Conservation (phyloP, 1,139 yeast species). For the Nematodospora anomalae region DNA sequence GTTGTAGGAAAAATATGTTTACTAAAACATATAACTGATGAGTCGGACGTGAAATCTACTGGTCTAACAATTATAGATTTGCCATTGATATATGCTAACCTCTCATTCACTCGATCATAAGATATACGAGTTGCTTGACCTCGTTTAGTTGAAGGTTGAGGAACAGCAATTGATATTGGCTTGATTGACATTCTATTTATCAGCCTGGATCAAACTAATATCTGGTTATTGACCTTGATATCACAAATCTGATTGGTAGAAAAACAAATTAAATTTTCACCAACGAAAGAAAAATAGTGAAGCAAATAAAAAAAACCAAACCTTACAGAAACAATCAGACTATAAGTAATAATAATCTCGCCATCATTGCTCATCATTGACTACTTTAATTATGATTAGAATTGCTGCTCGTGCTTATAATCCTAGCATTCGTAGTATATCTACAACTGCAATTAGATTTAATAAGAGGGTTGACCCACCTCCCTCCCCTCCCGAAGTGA, state of each 20-base stretch:
- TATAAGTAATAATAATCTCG: too few relatives aligned
- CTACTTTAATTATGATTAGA: slow-evolving; percentile 11
- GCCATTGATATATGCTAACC: slow-evolving; percentile 81
- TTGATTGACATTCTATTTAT: slow-evolving; percentile 24
- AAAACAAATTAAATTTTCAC: not conserved
- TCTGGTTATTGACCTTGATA: not conserved
- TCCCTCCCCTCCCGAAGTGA: slow-evolving; percentile 11
- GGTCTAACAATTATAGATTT: slow-evolving; percentile 76
- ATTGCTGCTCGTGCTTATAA: slow-evolving; percentile 9
- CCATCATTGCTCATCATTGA: not conserved
- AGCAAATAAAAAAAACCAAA: too few relatives aligned
- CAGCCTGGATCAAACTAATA: not conserved
- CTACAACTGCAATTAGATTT: slow-evolving; percentile 11
- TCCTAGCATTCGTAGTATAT: slow-evolving; percentile 11
- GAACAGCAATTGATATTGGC: slow-evolving; percentile 50
- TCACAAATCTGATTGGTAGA: not conserved
- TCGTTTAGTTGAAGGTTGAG: slow-evolving; percentile 75
- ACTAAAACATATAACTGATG: slow-evolving; percentile 62
- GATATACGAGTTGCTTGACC: slow-evolving; percentile 72
- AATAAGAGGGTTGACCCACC: slow-evolving; percentile 13
- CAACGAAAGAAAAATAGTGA: not conserved
- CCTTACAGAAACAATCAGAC: too few relatives aligned
- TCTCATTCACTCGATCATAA: slow-evolving; percentile 64
- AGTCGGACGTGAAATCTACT: slow-evolving; percentile 37
- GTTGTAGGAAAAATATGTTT: slow-evolving; percentile 73